Percentiles rank a stretch among this genome's conserved stretches.
Evolutionary conservation across 805 yeast species (phyloP).

Genomic region (Yarrowia alimentaria): DNA sequence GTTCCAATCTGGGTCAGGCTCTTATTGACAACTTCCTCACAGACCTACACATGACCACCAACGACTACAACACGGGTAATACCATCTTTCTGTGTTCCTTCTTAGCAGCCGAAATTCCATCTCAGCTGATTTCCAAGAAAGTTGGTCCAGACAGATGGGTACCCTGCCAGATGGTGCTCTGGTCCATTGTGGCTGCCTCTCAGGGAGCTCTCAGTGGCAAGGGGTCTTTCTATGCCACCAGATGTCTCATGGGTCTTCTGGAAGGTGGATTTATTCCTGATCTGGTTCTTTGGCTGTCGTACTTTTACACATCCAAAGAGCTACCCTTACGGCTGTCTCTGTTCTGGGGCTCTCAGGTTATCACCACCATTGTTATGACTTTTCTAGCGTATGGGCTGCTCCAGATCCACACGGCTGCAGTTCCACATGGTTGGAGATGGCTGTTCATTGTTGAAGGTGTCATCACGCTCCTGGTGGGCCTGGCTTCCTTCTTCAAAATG

Average conservation of each 20-base stretch:
- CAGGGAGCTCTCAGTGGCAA: constrained; percentile 49
- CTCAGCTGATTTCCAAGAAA: constrained; percentile 61
- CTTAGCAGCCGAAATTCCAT: constrained; percentile 63
- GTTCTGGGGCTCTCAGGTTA: constrained; percentile 57
- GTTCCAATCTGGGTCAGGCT: constrained; percentile 58
- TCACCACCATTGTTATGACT: constrained; percentile 48
- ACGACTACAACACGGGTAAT: constrained; percentile 59
- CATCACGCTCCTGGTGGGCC: constrained; percentile 54
- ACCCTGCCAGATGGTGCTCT: constrained; percentile 55
- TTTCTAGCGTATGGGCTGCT: constrained; percentile 56
- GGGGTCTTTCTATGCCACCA: constrained; percentile 48
- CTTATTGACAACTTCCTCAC: constrained; percentile 54
- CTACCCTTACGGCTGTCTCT: constrained; percentile 56
- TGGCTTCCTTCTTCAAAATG: constrained; percentile 49
- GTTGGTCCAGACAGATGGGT: constrained; percentile 65
- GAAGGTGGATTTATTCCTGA: constrained; percentile 75
- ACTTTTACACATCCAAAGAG: constrained; percentile 61
- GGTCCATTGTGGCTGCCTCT: constrained; percentile 56
- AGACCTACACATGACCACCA: constrained; percentile 53
- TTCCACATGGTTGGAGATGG: constrained; percentile 58
- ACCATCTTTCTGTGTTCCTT: constrained; percentile 57
- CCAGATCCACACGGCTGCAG: constrained; percentile 34
- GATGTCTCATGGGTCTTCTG: constrained; percentile 54
- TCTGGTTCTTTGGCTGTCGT: constrained; percentile 59
- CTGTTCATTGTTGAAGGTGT: constrained; percentile 63